phyloP scores from a whole-genome alignment of 768 basidiomycete genomes.

The Leucocoprinus sp. region DNA sequence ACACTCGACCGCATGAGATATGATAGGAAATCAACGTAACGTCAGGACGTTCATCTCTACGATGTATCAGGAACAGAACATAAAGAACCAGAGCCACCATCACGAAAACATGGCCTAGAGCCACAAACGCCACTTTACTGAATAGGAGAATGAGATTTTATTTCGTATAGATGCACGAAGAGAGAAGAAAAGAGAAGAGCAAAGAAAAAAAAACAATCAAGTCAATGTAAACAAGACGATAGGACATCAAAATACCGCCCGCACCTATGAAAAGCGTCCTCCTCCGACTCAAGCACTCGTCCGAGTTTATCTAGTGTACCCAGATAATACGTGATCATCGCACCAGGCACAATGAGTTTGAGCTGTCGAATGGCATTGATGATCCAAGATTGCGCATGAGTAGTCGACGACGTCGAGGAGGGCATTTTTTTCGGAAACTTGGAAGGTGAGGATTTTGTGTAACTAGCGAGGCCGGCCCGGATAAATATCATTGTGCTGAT shows the following conservation, averaged over 20 bases:
- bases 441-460: too few relatives aligned
- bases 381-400: slow-evolving; percentile 23
- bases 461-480: too few relatives aligned
- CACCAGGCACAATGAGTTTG: slow-evolving; percentile 72
- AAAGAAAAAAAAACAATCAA: too few relatives aligned
- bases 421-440: too few relatives aligned
- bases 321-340: slow-evolving; percentile 51
- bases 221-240: slow-evolving; percentile 9
- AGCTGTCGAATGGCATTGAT: slow-evolving; percentile 59
- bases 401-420: too few relatives aligned
- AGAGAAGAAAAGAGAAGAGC: too few relatives aligned
- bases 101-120: slow-evolving; percentile 47
- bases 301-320: slow-evolving; percentile 46
- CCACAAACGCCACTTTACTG: slow-evolving; percentile 46
- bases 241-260: slow-evolving; percentile 13
- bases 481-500: too few relatives aligned
- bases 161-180: too few relatives aligned
- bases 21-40: too few relatives aligned
- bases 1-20: too few relatives aligned
- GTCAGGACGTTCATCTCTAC: slow-evolving; percentile 60
- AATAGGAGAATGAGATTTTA: too few relatives aligned
- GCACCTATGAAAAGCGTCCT: slow-evolving; percentile 47
- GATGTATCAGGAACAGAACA: slow-evolving; percentile 57
- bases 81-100: slow-evolving; percentile 69
- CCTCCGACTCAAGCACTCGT: slow-evolving; percentile 28